Conservation (phyloP, 1,284 basidiomycete species). For the Rhodotorula sp. region DNA sequence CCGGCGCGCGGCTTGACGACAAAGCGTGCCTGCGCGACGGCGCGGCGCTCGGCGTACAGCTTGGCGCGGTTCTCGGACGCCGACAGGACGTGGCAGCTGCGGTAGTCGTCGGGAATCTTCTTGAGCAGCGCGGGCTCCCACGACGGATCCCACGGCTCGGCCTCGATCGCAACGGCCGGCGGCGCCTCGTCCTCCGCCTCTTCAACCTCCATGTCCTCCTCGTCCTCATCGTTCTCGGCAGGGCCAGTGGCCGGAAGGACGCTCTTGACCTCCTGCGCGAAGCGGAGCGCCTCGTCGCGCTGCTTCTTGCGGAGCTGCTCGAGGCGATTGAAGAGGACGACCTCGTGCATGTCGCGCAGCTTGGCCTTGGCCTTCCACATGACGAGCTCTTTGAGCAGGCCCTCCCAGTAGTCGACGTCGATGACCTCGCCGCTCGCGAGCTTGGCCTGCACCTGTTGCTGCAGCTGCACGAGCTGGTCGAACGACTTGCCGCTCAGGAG, state of each 20-base stretch:
- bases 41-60: slow-evolving; percentile 73
- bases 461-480: slow-evolving; percentile 77
- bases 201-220: slow-evolving; percentile 58
- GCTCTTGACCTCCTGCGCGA: slow-evolving; percentile 85
- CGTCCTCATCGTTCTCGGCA: slow-evolving; percentile 48
- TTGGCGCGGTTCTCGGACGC: slow-evolving; percentile 65
- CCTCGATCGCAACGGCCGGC: slow-evolving; percentile 31
- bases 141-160: slow-evolving; percentile 72
- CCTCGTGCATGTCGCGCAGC: slow-evolving; percentile 87
- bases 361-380: slow-evolving; percentile 99
- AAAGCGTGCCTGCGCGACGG: slow-evolving; percentile 77
- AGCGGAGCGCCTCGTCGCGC: slow-evolving; percentile 87
- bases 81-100: slow-evolving; percentile 72
- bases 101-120: slow-evolving; percentile 70
- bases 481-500: slow-evolving; percentile 77
- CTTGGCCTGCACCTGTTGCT: slow-evolving; percentile 83
- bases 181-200: slow-evolving; percentile 48
- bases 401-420: slow-evolving; percentile 98
- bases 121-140: slow-evolving; percentile 80
- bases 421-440: slow-evolving; percentile 87
- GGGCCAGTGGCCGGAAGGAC: slow-evolving; percentile 56
- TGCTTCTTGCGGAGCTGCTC: slow-evolving; percentile 94
- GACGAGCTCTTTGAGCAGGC: slow-evolving; percentile 83
- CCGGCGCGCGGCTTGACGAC: slow-evolving; percentile 64
- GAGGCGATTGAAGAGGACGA: slow-evolving; percentile 90